phyloP scores from a whole-genome alignment of 176 grass and related monocot species.

The Leersia perrieri region DNA sequence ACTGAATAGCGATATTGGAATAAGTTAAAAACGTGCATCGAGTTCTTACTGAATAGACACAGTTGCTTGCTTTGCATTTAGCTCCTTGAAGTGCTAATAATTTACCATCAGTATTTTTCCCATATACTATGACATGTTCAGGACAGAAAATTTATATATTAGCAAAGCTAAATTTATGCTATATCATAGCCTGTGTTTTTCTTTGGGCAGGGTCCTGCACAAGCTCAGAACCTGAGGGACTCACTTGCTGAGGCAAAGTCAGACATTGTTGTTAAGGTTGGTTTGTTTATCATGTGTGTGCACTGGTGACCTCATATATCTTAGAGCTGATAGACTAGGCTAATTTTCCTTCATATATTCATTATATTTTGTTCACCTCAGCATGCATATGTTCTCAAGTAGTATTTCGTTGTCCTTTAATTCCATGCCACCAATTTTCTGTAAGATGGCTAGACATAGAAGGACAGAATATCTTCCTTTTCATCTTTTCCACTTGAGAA shows the following conservation, averaged over 20 bases:
- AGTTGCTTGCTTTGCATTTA: not conserved
- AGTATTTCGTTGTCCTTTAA: not conserved
- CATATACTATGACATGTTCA: not conserved
- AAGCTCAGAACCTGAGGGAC: slow-evolving; percentile 85
- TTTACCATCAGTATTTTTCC: not conserved
- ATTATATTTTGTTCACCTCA: not conserved
- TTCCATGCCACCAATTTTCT: not conserved
- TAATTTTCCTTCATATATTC: not conserved
- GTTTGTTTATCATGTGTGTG: not conserved
- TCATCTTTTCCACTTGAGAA: not conserved
- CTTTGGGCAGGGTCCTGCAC: slow-evolving; percentile 52
- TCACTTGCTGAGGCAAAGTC: slow-evolving; percentile 66
- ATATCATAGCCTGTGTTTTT: slow-evolving; percentile 15
- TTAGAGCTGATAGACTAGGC: not conserved
- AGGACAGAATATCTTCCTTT: not conserved
- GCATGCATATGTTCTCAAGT: not conserved
- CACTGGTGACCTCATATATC: not conserved
- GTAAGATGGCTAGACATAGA: not conserved
- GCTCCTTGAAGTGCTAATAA: not conserved
- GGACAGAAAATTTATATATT: not conserved
- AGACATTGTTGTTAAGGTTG: slow-evolving; percentile 79
- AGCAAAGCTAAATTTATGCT: not conserved
- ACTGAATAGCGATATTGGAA: not conserved
- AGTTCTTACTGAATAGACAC: not conserved
- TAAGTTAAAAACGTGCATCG: not conserved